Conservation (phyloP, 768 basidiomycete genomes). For the Hericium rajendrae region DNA sequence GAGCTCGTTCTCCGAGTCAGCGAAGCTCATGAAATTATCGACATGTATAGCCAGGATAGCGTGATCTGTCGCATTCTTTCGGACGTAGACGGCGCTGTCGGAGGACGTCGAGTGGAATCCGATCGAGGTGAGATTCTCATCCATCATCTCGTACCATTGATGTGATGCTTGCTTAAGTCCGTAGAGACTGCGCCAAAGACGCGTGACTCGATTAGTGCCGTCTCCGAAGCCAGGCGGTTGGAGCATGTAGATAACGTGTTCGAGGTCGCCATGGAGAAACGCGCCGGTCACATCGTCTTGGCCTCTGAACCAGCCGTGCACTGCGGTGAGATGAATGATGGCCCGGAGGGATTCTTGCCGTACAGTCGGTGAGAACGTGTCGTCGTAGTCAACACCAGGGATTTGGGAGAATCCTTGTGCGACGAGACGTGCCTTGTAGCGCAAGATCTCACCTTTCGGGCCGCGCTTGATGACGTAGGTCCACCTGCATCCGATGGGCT, state of each 20-base stretch:
- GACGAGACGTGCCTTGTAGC: slow-evolving; percentile 31
- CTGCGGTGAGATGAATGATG: slow-evolving; percentile 27
- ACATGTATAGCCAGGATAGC: neutral
- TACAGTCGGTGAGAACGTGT: slow-evolving; percentile 32
- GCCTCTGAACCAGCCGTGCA: slow-evolving; percentile 24
- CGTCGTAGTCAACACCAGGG: slow-evolving; percentile 31
- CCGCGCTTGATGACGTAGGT: slow-evolving; percentile 22
- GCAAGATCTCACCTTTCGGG: slow-evolving; percentile 14
- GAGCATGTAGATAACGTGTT: slow-evolving; percentile 25
- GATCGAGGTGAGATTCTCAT: neutral
- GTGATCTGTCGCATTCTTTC: neutral
- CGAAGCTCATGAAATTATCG: neutral
- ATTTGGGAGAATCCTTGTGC: slow-evolving; percentile 33
- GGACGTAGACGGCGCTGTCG: neutral
- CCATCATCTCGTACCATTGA: slow-evolving; percentile 24
- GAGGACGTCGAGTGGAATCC: neutral
- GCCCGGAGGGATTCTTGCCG: slow-evolving; percentile 29
- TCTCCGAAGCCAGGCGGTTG: slow-evolving; percentile 22
- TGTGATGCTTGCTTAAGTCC: slow-evolving; percentile 28
- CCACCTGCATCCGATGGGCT: slow-evolving; percentile 10
- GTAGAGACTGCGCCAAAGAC: slow-evolving; percentile 21
- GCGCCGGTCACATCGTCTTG: slow-evolving; percentile 33
- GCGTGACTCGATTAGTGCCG: neutral
- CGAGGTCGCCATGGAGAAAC: slow-evolving; percentile 25
- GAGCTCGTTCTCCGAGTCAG: no score